These are phyloP conservation scores for Geoglossum cookeanum DNA, from an alignment of 2,329 filamentous ascomycete genomes.

Conservation along the genomic window DNA sequence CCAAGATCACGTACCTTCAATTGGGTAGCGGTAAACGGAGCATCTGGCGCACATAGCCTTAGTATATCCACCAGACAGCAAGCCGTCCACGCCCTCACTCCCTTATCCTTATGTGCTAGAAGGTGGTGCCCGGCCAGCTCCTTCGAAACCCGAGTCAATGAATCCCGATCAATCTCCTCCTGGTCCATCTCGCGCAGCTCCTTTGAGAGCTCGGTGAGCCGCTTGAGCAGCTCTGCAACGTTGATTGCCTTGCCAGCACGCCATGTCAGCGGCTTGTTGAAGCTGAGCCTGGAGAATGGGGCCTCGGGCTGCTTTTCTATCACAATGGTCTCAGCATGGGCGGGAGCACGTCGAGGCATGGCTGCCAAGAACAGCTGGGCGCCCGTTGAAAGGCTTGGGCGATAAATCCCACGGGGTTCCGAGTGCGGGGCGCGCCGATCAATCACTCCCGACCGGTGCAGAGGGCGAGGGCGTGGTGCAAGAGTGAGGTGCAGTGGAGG, in stretches of 20 bases:
- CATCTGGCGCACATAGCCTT: conserved; percentile 80
- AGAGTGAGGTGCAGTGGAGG: neutral
- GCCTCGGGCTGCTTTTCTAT: conserved; percentile 1
- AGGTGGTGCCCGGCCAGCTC: conserved; percentile 69
- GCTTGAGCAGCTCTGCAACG: conserved; percentile 60
- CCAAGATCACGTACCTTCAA: conserved; percentile 47
- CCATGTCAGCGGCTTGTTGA: conserved; percentile 79
- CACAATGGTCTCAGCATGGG: neutral
- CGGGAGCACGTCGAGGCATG: neutral
- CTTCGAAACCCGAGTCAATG: conserved; percentile 65
- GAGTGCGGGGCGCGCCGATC: too few relatives aligned
- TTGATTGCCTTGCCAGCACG: conserved; percentile 77
- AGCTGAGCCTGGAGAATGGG: conserved; percentile 31
- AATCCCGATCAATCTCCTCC: conserved; percentile 64
- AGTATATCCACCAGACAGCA: conserved; percentile 88
- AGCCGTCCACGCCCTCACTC: conserved; percentile 74
- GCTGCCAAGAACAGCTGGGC: neutral
- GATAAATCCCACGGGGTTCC: neutral
- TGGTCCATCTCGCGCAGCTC: conserved; percentile 78
- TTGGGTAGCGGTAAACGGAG: conserved; percentile 77
- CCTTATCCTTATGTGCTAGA: conserved; percentile 78
- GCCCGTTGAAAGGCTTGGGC: neutral
- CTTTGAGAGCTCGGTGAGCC: conserved; percentile 60
- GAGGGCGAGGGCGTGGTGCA: neutral
- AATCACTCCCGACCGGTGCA: neutral